These are phyloP conservation scores for Cetradonia linearis DNA, from an alignment of 495 filamentous ascomycete genomes.

Conservation along the genomic window DNA sequence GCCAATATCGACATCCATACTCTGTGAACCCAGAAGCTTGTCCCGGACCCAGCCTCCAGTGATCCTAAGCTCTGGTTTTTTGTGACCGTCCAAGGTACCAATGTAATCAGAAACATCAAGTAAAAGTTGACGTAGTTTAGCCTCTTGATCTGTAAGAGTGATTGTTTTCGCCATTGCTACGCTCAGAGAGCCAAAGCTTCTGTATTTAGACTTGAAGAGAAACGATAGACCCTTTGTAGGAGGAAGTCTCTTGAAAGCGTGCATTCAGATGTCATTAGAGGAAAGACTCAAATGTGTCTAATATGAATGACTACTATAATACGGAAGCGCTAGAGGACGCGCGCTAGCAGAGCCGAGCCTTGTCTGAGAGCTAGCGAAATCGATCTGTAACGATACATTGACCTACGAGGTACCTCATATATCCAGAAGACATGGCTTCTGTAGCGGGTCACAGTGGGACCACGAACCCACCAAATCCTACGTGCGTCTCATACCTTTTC, in stretches of 20 bases:
- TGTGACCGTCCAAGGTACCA: constrained; percentile 37
- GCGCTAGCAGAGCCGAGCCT: constrained; percentile 1
- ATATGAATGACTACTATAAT: not conserved
- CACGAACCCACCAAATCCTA: constrained; percentile 16
- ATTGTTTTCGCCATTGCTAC: constrained; percentile 30
- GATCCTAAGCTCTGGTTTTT: constrained; percentile 55
- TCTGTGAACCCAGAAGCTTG: constrained; percentile 71
- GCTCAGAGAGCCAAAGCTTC: not conserved
- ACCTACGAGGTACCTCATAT: too few relatives aligned
- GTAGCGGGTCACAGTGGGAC: constrained; percentile 7
- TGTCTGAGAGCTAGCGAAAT: not conserved
- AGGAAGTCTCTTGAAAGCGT: not conserved
- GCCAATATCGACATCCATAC: constrained; percentile 88
- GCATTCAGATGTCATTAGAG: not conserved
- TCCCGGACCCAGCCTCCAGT: constrained; percentile 99
- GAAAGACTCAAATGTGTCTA: not conserved
- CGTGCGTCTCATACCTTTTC: not conserved
- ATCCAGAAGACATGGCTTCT: constrained; percentile 8
- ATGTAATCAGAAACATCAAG: constrained; percentile 66
- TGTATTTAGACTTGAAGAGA: not conserved
- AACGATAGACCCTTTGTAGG: not conserved
- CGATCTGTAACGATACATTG: too few relatives aligned
- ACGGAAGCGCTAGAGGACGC: not conserved
- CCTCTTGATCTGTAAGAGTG: constrained; percentile 55
- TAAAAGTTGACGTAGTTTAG: constrained; percentile 57